Evolutionary conservation across 2,329 filamentous ascomycete species (phyloP).

Genomic region (Coniochaeta sp.): DNA sequence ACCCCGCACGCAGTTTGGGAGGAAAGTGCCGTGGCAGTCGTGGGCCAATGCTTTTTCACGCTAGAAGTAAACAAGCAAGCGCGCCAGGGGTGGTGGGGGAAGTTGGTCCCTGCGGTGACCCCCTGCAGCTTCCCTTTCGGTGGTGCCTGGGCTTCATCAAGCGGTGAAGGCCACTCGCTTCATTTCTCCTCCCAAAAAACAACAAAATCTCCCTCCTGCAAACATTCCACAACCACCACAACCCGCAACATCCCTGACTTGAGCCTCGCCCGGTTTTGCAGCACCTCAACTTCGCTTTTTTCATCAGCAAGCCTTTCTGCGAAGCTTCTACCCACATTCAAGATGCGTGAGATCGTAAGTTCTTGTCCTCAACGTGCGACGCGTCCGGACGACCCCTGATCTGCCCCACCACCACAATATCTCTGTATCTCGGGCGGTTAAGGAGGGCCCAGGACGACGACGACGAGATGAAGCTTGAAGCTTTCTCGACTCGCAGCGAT

Average conservation of each 20-base stretch:
- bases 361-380: slow-evolving; percentile 10
- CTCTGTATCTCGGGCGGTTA: neutral
- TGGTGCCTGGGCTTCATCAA: slow-evolving; percentile 17
- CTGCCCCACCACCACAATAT: slow-evolving; percentile 18
- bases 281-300: slow-evolving; percentile 5
- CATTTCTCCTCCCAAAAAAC: slow-evolving; percentile 21
- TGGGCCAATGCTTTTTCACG: slow-evolving; percentile 5
- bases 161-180: slow-evolving; percentile 17
- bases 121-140: slow-evolving; percentile 11
- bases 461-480: neutral
- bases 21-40: slow-evolving; percentile 9
- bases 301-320: slow-evolving; percentile 8
- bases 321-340: slow-evolving; percentile 31
- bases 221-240: neutral
- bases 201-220: slow-evolving; percentile 18
- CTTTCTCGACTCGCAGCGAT: neutral
- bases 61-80: slow-evolving; percentile 9
- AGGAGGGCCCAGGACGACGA: slow-evolving; percentile 7
- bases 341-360: slow-evolving; percentile 71
- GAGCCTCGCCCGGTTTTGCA: slow-evolving; percentile 5
- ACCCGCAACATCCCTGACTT: slow-evolving; percentile 16
- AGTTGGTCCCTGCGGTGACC: slow-evolving; percentile 14
- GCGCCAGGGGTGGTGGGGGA: slow-evolving; percentile 17
- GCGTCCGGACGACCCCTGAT: slow-evolving; percentile 18
- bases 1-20: neutral